Evolutionary conservation across 148 eudicot species (phyloP).

Genomic region (Linanthus parryae): DNA sequence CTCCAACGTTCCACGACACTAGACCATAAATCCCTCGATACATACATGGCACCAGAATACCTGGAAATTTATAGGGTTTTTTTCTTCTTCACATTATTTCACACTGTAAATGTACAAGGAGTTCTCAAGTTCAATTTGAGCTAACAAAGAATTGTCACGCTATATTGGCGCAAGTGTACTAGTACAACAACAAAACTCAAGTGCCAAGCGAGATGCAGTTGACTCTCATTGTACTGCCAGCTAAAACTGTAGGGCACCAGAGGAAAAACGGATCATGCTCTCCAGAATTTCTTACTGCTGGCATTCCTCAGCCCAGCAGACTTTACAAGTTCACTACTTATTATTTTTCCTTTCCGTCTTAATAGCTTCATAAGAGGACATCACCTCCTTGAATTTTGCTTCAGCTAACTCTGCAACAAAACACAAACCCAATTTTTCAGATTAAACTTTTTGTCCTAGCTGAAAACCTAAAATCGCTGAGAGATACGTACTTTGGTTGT

Average conservation of each 20-base stretch:
- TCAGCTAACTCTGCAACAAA: slow-evolving; percentile 76
- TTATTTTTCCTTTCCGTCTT: slow-evolving; percentile 64
- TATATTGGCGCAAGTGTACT: background rate
- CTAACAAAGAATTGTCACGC: background rate
- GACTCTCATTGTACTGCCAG: background rate
- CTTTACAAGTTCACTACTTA: slow-evolving; percentile 12
- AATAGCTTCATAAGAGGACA: slow-evolving; percentile 87
- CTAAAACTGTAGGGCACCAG: background rate
- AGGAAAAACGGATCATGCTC: background rate
- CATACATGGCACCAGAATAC: no score
- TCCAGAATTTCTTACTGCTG: background rate
- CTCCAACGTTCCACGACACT: no score
- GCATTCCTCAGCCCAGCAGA: background rate
- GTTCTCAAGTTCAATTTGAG: background rate
- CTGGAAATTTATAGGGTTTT: no score
- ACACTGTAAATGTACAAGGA: background rate
- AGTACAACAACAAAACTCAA: background rate
- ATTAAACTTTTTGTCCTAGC: slow-evolving; percentile 1
- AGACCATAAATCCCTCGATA: no score
- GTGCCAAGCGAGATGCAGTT: background rate
- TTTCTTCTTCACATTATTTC: no score
- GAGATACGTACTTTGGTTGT: slow-evolving; percentile 53
- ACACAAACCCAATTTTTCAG: slow-evolving; percentile 2
- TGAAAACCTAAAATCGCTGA: background rate
- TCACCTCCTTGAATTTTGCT: slow-evolving; percentile 86